Conservation (phyloP, 768 basidiomycete genomes). For the Pleurotus eryngii region DNA sequence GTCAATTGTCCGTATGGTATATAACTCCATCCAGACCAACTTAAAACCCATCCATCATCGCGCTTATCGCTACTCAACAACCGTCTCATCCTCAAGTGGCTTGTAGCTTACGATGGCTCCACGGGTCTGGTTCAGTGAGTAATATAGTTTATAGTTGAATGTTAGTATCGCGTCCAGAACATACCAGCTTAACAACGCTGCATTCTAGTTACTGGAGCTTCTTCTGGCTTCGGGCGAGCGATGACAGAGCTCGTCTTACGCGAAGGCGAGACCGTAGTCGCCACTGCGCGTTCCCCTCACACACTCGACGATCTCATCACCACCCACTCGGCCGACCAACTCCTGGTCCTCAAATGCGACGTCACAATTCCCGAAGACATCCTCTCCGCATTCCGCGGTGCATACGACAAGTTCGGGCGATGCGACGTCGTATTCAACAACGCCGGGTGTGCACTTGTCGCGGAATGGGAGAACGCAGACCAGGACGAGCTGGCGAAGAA, state of each 20-base stretch:
- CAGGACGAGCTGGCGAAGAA: constrained; percentile 15
- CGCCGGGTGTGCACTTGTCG: constrained; percentile 12
- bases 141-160: too few species aligned
- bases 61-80: too few species aligned
- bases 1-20: too few species aligned
- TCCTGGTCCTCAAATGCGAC: constrained; percentile 34
- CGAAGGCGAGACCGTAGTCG: constrained; percentile 36
- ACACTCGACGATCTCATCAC: constrained; percentile 25
- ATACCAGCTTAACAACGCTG: too few species aligned
- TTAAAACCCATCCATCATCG: too few species aligned
- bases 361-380: constrained; percentile 25
- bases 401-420: constrained; percentile 11
- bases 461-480: constrained; percentile 19
- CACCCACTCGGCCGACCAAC: constrained; percentile 22
- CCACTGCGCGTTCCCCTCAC: constrained; percentile 33
- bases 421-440: constrained; percentile 18
- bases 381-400: constrained; percentile 7
- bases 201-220: constrained; percentile 11
- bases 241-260: constrained; percentile 29
- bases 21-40: too few species aligned
- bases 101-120: too few species aligned
- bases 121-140: too few species aligned
- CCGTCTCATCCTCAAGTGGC: too few species aligned
- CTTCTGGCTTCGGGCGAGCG: constrained; percentile 32
- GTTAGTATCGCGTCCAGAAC: too few species aligned